Evolutionary conservation across 2,329 filamentous ascomycete genomes (phyloP).

Genomic region (Ophiocordyceps camponoti-leonardi): DNA sequence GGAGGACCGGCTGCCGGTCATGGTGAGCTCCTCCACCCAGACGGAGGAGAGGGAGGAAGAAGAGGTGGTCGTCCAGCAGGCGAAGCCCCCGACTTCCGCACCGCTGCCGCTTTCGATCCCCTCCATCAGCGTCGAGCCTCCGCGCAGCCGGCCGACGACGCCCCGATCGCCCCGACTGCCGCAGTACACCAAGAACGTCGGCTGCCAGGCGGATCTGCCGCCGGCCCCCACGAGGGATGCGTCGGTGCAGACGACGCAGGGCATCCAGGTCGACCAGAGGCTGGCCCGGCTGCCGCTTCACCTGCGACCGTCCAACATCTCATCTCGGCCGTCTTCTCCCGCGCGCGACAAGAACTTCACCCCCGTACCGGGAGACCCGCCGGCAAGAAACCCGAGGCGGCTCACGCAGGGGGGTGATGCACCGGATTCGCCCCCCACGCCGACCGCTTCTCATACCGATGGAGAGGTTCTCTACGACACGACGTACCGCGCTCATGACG

Average conservation of each 20-base stretch:
- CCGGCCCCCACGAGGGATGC: conserved; percentile 13
- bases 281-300: conserved; percentile 59
- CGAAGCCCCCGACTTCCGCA: conserved; percentile 8
- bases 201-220: conserved; percentile 52
- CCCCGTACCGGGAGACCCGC: conserved; percentile 33
- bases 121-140: conserved; percentile 81
- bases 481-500: conserved; percentile 67
- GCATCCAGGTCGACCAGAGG: conserved; percentile 69
- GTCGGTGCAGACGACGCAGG: conserved; percentile 70
- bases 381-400: conserved; percentile 43
- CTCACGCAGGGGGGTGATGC: conserved; percentile 27
- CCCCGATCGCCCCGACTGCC: conserved; percentile 59
- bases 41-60: too few relatives aligned
- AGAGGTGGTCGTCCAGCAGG: too few relatives aligned
- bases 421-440: conserved; percentile 32
- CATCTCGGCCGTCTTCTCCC: conserved; percentile 41
- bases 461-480: conserved; percentile 34
- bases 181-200: conserved; percentile 66
- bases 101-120: conserved; percentile 44
- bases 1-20: conserved; percentile 13
- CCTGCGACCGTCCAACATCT: conserved; percentile 61
- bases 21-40: conserved; percentile 44
- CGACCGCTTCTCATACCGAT: conserved; percentile 18
- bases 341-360: conserved; percentile 26
- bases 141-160: conserved; percentile 65